A percentile compares a stretch with the other conserved stretches of the same genome.
Conservation (phyloP, 768 basidiomycete species). For the Candolleomyces aberdarensis region DNA sequence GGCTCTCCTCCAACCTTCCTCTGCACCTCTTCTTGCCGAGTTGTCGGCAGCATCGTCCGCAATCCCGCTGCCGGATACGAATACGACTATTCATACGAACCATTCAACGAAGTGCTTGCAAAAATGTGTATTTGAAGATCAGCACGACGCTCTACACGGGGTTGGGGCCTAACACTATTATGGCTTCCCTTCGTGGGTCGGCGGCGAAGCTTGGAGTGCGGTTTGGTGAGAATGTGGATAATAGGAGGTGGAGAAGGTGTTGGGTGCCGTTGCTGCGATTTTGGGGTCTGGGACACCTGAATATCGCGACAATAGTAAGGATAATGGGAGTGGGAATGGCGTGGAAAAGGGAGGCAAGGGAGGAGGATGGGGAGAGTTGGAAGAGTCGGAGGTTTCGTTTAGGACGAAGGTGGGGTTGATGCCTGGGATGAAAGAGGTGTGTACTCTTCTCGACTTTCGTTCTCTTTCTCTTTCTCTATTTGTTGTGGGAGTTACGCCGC, state of each 20-base stretch:
- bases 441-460: slow-evolving; percentile 8
- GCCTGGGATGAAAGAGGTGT: slow-evolving; percentile 32
- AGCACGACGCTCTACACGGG: slow-evolving; percentile 44
- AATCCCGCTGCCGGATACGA: background rate
- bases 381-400: slow-evolving; percentile 28
- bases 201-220: slow-evolving; percentile 28
- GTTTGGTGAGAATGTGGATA: slow-evolving; percentile 40
- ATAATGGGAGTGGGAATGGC: slow-evolving; percentile 1
- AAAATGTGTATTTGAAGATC: slow-evolving; percentile 34
- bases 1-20: slow-evolving; percentile 19
- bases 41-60: slow-evolving; percentile 4
- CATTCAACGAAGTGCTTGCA: slow-evolving; percentile 22
- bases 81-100: background rate
- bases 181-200: slow-evolving; percentile 29
- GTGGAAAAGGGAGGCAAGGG: slow-evolving; percentile 8
- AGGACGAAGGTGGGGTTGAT: slow-evolving; percentile 10
- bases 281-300: slow-evolving; percentile 14
- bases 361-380: slow-evolving; percentile 18
- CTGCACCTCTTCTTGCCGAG: background rate
- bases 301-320: slow-evolving; percentile 1
- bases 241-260: slow-evolving; percentile 42
- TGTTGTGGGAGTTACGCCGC: background rate
- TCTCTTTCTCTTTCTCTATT: slow-evolving; percentile 1
- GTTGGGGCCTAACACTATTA: slow-evolving; percentile 40
- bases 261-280: slow-evolving; percentile 39